Evolutionary conservation across 306 rosid genomes (phyloP).

Genomic region (Vigna nakashimae): DNA sequence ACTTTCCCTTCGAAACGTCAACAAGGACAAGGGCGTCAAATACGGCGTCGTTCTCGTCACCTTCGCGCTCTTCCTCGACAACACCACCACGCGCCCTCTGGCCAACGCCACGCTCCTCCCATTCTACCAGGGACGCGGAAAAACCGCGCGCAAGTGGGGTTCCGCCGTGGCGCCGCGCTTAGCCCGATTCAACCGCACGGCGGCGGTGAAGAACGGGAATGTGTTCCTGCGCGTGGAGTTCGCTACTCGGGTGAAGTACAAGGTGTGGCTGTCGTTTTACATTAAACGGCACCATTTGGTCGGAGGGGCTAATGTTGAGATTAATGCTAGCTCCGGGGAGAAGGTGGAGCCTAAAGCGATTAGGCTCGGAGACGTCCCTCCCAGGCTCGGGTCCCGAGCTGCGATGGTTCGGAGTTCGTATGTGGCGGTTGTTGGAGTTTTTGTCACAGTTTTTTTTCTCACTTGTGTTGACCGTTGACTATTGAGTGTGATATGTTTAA

Average conservation of each 20-base stretch:
- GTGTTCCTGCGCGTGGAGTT: slow-evolving; percentile 63
- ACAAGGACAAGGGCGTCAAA: slow-evolving; percentile 69
- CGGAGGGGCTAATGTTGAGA: slow-evolving; percentile 58
- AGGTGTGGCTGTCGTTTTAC: slow-evolving; percentile 57
- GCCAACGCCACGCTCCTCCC: slow-evolving; percentile 26
- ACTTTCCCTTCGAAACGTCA: slow-evolving; percentile 46
- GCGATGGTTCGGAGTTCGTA: slow-evolving; percentile 1
- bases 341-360: slow-evolving; percentile 48
- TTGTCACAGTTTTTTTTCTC: slow-evolving; percentile 43
- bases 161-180: background rate
- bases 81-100: slow-evolving; percentile 34
- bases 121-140: slow-evolving; percentile 77
- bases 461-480: slow-evolving; percentile 5
- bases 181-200: slow-evolving; percentile 46
- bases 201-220: slow-evolving; percentile 9
- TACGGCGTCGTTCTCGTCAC: slow-evolving; percentile 58
- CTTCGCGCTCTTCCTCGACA: slow-evolving; percentile 35
- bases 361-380: slow-evolving; percentile 52
- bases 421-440: slow-evolving; percentile 14
- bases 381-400: slow-evolving; percentile 39
- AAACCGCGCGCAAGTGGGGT: slow-evolving; percentile 49
- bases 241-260: slow-evolving; percentile 67
- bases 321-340: slow-evolving; percentile 51
- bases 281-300: slow-evolving; percentile 55
- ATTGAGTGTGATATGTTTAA: background rate